phyloP scores from a whole-genome alignment of 306 rosid species.

The Vigna nakashimae region DNA sequence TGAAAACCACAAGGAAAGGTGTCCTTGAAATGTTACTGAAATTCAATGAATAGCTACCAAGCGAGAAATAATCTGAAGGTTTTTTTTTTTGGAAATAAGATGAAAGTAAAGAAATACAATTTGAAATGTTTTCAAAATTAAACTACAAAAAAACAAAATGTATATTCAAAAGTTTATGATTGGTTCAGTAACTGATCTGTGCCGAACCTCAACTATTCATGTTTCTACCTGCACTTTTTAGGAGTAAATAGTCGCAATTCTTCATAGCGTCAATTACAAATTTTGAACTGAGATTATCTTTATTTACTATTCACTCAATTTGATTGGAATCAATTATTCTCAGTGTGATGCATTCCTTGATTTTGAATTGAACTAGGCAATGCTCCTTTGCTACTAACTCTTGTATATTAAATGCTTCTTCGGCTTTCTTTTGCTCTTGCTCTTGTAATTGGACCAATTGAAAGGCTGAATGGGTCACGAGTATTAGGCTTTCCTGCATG shows the following conservation, averaged over 20 bases:
- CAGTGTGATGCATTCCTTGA: not conserved
- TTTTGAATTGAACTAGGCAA: not conserved
- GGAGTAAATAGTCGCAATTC: not conserved
- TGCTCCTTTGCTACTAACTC: not conserved
- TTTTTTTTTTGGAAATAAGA: not conserved
- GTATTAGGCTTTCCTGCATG: not conserved
- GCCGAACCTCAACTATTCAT: not conserved
- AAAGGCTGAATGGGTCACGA: not conserved
- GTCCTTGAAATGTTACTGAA: not conserved
- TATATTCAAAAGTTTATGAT: not conserved
- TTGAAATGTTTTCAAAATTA: slow-evolving; percentile 1
- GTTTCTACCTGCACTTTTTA: not conserved
- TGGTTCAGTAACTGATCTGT: not conserved
- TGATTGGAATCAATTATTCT: not conserved
- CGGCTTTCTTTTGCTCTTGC: not conserved
- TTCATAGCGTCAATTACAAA: not conserved
- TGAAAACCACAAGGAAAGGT: not conserved
- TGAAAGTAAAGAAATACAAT: not conserved
- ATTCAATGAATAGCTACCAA: not conserved
- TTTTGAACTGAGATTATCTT: not conserved
- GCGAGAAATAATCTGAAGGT: not conserved
- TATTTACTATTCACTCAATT: not conserved
- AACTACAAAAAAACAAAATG: not conserved
- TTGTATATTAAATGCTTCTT: not conserved
- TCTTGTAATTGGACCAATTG: not conserved